A percentile compares a stretch with the other conserved stretches of the same genome.
Conservation (phyloP, 768 basidiomycete species). For the Suillus subalutaceus region DNA sequence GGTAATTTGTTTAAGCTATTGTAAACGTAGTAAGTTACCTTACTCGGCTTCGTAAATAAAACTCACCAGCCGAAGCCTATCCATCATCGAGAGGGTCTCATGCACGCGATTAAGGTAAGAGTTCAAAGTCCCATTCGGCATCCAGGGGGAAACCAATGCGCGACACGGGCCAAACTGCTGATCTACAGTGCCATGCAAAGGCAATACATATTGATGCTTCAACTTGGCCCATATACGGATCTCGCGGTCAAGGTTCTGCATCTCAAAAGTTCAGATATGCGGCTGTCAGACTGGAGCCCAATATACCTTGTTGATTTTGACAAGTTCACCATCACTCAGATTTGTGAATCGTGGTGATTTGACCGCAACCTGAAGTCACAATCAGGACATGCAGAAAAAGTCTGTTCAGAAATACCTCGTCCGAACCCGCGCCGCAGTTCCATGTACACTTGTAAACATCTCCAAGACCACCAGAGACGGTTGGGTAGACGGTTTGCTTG, state of each 20-base stretch:
- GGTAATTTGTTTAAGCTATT: slow-evolving; percentile 42
- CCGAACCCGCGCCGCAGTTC: neutral
- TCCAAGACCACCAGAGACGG: slow-evolving; percentile 39
- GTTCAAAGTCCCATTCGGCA: slow-evolving; percentile 41
- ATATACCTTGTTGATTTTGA: neutral
- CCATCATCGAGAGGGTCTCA: slow-evolving; percentile 37
- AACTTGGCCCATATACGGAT: slow-evolving; percentile 41
- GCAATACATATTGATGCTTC: slow-evolving; percentile 41
- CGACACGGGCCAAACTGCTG: slow-evolving; percentile 37
- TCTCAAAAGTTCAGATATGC: neutral
- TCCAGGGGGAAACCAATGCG: slow-evolving; percentile 49
- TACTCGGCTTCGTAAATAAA: neutral
- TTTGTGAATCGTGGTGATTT: slow-evolving; percentile 8
- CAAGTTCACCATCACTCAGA: neutral
- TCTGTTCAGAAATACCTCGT: slow-evolving; percentile 1
- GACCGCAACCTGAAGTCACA: slow-evolving; percentile 10
- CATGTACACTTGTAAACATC: slow-evolving; percentile 43
- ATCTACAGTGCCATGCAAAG: slow-evolving; percentile 37
- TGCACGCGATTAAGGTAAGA: slow-evolving; percentile 41
- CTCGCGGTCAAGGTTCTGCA: slow-evolving; percentile 35
- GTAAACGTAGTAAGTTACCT: neutral
- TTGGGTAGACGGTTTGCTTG: neutral
- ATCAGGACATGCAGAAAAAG: neutral
- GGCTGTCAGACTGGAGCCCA: neutral
- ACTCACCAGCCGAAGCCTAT: slow-evolving; percentile 40